Base-by-base conservation (phyloP, 345 rosid species). In the Schrenkiella parvula region DNA sequence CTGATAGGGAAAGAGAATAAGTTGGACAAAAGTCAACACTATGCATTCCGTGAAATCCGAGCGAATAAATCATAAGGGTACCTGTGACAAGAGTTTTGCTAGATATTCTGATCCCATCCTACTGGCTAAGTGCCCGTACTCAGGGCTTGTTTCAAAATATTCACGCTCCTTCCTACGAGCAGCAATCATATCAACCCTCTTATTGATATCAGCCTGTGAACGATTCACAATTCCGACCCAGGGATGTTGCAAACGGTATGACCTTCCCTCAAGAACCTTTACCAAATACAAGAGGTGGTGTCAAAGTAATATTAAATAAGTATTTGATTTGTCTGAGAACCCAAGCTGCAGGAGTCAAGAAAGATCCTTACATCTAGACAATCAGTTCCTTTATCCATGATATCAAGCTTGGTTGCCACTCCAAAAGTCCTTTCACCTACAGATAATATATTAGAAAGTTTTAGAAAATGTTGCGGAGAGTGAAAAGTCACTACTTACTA, bases 211-310 rank as follows among this genome's bases (percentile, higher is more conserved):
- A 70, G 99, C 97, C 85, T 95, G 99, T 22, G 99, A 95, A 65
- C 99, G 98, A 83, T 95, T 95, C 75, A 95, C 99, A 64, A 91
- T 89, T 75, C 99, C 99, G 42, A 92, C 99, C 99, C 99, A 95
- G 57, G 97, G 99, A 88, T 91, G 98, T 70, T 92, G 99, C 77
- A 95, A 83, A 72, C 93, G 90, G 68, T 95, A 95, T 4, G 97
- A 70, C 82, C 95, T 83, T 71, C 99, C 99, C 83, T 95, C 99
- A 35, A 95, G 87, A 84, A 95, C 97, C 98, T 92, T 73, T 64
- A 71, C 61, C 73, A 77, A 54, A 61, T 52, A 31, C 14, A 11
- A 54, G 21, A 51, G 73, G 44, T 67, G 72, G 52, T 43, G 70
- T 80, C 50, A 77, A 17, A 66, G 19, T 65, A 42, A 57, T n/a